Evolutionary conservation across 1,284 basidiomycete genomes (phyloP), one percentile per base, ranked within the genome.

Genomic region (Caloboletus inedulis): DNA sequence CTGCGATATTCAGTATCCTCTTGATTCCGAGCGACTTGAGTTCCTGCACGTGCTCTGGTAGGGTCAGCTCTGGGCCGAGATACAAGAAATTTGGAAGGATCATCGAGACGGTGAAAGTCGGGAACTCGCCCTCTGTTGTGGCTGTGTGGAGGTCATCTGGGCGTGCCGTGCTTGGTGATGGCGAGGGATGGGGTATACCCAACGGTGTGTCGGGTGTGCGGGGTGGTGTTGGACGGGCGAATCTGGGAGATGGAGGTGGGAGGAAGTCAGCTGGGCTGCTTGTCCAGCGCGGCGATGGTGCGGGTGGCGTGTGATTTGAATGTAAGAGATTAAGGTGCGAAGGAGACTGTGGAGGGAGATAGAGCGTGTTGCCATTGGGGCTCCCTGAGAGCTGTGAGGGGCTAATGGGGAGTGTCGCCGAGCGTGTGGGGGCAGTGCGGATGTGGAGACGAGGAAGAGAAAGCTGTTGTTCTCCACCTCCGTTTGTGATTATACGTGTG

Each of bases 61-160:
- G 73, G 1, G 85, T 84, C n/a, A 91, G 78, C 68, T 98, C 94
- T 0, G 95, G 91, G 1, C 95, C 95, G 16, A 98, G 80, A 69
- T 84, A 98, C 19, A 98, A 77, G 70, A 96, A 96, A 53, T 84
- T 82, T 1, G 95, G 94, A 1, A 98, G 76, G 57, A 98, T 97
- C 12, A 86, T 90, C 13, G 91, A 94, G 21, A 95, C 81, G 19
- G 78, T 74, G 64, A 96, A 95, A 3, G 74, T 69, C 6, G 82
- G 81, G 57, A 81, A 75, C 21, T 80, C 77, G 34, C 79, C 76
- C 74, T 80, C 81, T 0, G 79, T 78, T 14, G 78, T 78, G 10
- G 77, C 78, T 8, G 82, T 79, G 51, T 74, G 71, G 16, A 77
- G 74, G 27, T 70, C 65, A n/a, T 82, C 74, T 16, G 74, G 77